Percentiles rank a stretch among this genome's conserved stretches.
phyloP scores from a whole-genome alignment of 2,329 filamentous ascomycete genomes.

The Talaromyces pinophilus region DNA sequence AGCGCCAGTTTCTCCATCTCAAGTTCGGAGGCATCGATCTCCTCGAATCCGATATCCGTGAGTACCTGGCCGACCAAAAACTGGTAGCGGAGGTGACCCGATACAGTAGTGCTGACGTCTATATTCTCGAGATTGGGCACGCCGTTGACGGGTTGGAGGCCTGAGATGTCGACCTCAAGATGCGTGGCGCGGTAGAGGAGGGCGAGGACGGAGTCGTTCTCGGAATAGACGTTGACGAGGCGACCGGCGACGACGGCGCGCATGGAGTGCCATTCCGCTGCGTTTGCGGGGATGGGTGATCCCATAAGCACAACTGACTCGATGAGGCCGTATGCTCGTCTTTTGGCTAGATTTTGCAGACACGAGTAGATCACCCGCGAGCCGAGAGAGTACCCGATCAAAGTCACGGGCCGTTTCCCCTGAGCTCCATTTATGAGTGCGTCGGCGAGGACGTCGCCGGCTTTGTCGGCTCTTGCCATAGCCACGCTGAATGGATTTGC shows the following conservation, averaged over 20 bases:
- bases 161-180: slow-evolving; percentile 79
- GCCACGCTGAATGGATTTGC: slow-evolving; percentile 83
- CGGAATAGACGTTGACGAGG: slow-evolving; percentile 84
- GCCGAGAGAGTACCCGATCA: slow-evolving; percentile 80
- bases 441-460: slow-evolving; percentile 76
- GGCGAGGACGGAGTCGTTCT: slow-evolving; percentile 82
- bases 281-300: slow-evolving; percentile 71
- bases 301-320: slow-evolving; percentile 84
- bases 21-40: slow-evolving; percentile 55
- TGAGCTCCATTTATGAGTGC: slow-evolving; percentile 79
- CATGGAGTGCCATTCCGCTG: slow-evolving; percentile 72
- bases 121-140: slow-evolving; percentile 61
- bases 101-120: slow-evolving; percentile 65
- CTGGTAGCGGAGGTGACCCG: slow-evolving; percentile 70
- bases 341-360: slow-evolving; percentile 71
- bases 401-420: slow-evolving; percentile 75
- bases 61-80: slow-evolving; percentile 68
- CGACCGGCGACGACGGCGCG: slow-evolving; percentile 77
- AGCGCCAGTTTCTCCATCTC: slow-evolving; percentile 48
- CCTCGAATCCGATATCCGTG: slow-evolving; percentile 67
- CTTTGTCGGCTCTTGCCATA: slow-evolving; percentile 75
- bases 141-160: slow-evolving; percentile 69
- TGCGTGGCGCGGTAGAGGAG: slow-evolving; percentile 85
- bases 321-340: slow-evolving; percentile 78
- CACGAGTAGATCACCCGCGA: slow-evolving; percentile 82